Base-by-base conservation (phyloP, 2,329 filamentous ascomycete species). In the Nemania sp. region DNA sequence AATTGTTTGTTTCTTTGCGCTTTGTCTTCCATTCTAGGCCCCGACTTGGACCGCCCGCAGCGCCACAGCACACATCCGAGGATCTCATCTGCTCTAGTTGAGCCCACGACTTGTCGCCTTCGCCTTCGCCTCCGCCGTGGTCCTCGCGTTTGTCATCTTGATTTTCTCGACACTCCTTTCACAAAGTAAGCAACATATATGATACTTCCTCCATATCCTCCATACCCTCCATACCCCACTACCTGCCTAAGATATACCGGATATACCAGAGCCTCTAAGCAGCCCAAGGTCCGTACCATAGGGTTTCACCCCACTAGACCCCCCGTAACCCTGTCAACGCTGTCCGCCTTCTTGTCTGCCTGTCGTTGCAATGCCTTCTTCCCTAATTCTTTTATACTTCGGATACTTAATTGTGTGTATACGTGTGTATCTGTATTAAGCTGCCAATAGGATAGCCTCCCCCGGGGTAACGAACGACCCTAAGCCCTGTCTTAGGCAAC, bases 1-100 rank as follows among this genome's bases (percentile, higher is more conserved):
- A 57, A 70, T 70, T 71, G 64, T 68, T 72, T 67, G 64, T 72
- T 68, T 62, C 66, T 60, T 18, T 67, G 53, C 56, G 35, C 71
- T 71, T 68, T 71, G 69, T 70, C 55, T 58, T 57, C 47, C 26
- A 7, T 56, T 32, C 18, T 20, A 35, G 43, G 26, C 45, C 27
- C 32, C 53, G 7, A 41, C 7, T 20, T 24, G 61, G 29, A 51
- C 67, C 54, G 49, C 20, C 59, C 54, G 27, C 54, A 62, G 57
- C 61, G 65, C 68, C 61, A 66, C 62, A 67, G 58, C 53, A 62
- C 55, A 62, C 62, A 43, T 41, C 61, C 51, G 66, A 66, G 54
- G 49, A 52, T 43, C 55, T 68, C 54, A 55, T 35, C 62, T 68
- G 54, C 64, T 43, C 41, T n/a, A n/a, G n/a, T n/a, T n/a, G 56